phyloP scores from a whole-genome alignment of 495 filamentous ascomycete genomes.

The Penicillium coprophilum region DNA sequence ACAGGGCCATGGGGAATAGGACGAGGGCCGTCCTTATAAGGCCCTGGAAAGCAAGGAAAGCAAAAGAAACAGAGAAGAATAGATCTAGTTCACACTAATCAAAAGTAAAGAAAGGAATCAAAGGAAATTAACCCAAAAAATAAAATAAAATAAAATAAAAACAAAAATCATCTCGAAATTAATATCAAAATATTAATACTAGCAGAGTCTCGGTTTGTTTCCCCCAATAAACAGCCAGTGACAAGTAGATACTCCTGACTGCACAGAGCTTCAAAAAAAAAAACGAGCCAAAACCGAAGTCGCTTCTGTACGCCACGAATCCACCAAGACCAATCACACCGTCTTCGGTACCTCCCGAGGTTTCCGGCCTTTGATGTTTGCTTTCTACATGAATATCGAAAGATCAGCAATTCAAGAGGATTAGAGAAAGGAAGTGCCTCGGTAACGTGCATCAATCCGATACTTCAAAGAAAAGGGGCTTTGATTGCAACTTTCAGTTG shows the following conservation, averaged over 20 bases:
- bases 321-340: slow-evolving; percentile 8
- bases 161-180: background rate
- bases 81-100: slow-evolving; percentile 4
- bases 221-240: background rate
- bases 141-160: slow-evolving; percentile 1
- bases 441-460: background rate
- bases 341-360: slow-evolving; percentile 9
- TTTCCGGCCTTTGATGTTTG: slow-evolving; percentile 7
- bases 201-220: background rate
- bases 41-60: slow-evolving; percentile 8
- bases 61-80: slow-evolving; percentile 9
- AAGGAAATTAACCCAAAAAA: slow-evolving; percentile 1
- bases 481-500: slow-evolving; percentile 14
- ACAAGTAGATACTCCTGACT: slow-evolving; percentile 2
- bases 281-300: background rate
- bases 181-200: background rate
- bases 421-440: background rate
- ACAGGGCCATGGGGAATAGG: background rate
- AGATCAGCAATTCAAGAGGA: background rate
- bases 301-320: slow-evolving; percentile 5
- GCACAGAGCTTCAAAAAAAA: slow-evolving; percentile 5
- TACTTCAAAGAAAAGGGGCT: background rate
- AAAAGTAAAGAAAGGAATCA: slow-evolving; percentile 1
- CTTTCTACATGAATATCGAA: background rate
- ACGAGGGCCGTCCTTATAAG: slow-evolving; percentile 9